Base-by-base conservation (phyloP, 352 stramenopile species). In the Phytophthora agathidicida region DNA sequence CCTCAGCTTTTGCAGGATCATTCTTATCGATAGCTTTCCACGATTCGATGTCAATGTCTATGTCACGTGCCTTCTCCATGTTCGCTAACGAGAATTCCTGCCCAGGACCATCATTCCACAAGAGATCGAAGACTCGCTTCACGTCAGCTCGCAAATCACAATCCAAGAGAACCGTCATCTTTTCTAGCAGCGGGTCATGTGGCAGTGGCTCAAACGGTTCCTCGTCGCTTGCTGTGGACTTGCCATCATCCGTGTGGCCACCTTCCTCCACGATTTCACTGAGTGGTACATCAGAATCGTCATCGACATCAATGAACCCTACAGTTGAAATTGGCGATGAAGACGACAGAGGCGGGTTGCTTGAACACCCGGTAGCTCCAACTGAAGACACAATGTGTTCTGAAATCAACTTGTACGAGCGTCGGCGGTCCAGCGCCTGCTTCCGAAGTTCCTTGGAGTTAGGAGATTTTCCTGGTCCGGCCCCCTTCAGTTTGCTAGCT, bases 91-190 rank as follows among this genome's bases (percentile, higher is more conserved):
- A 69, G 41, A 93, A 93, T 14, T 66, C 53, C 22, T 80, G 73
- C 2, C 80, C 81, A 1, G 64, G 46, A 7, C 68, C 80, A 55
- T 93, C 73, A 30, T 82, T 78, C 76, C 80, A 91, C 9, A 93
- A 71, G 16, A 80, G 33, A 41, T 93, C 81, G 45, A 90, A 91
- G 17, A 88, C 73, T 26, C 61, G 60, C 28, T 84, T 77, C 3
- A 89, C 72, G 38, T 91, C 77, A 7, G 74, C 76, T 4, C 70
- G 75, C 47, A 93, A 31, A 32, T 93, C 83, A 17, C 79, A 90
- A 54, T 93, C 83, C 30, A 93, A 23, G 9, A 93, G 49, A 14
- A 81, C 54, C 1, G 79, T 88, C 75, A 86, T 91, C 19, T 87
- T 86, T 5, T 69, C 43, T 2, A 93, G 64, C 17, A 75, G 58